These are phyloP conservation scores for Leptographium lundbergii DNA, from an alignment of 2,329 filamentous ascomycete species.

Conservation along the genomic window DNA sequence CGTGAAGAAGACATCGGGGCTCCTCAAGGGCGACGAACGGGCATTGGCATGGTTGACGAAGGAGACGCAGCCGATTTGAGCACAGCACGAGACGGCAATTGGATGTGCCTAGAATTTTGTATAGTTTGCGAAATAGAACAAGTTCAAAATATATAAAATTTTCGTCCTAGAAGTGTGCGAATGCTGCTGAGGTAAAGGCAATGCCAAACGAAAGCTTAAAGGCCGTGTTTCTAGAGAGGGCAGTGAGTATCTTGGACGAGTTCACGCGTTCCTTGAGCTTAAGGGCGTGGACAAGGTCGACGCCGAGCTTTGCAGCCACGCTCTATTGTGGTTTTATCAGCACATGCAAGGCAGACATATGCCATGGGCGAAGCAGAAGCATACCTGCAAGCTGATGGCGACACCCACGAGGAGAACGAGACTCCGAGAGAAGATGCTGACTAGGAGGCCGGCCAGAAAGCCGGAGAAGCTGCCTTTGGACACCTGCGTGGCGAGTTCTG, in stretches of 20 bases:
- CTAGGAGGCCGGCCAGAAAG: conserved; percentile 48
- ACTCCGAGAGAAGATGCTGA: conserved; percentile 59
- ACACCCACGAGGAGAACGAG: conserved; percentile 56
- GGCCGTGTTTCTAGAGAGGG: conserved; percentile 43
- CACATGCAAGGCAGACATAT: neutral
- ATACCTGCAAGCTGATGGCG: conserved; percentile 49
- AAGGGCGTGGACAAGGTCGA: conserved; percentile 25
- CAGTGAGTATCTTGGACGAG: conserved; percentile 29
- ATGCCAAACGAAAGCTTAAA: conserved; percentile 60
- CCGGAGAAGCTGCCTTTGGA: conserved; percentile 44
- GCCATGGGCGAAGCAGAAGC: conserved; percentile 7
- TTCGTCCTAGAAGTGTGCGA: conserved; percentile 32
- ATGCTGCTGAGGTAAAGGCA: conserved; percentile 59
- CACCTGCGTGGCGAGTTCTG: conserved; percentile 32
- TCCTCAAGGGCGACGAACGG: conserved; percentile 59
- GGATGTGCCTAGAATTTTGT: neutral
- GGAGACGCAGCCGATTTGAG: conserved; percentile 59
- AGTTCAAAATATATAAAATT: neutral
- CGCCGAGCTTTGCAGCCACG: conserved; percentile 29
- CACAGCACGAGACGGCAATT: neutral
- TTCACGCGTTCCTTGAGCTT: conserved; percentile 24
- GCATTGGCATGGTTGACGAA: conserved; percentile 72
- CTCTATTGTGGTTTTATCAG: conserved; percentile 1
- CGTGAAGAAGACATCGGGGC: conserved; percentile 64
- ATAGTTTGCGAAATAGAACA: neutral